phyloP scores from a whole-genome alignment of 139 green algal genomes.

The Auxenochlorella pyrenoidosa region DNA sequence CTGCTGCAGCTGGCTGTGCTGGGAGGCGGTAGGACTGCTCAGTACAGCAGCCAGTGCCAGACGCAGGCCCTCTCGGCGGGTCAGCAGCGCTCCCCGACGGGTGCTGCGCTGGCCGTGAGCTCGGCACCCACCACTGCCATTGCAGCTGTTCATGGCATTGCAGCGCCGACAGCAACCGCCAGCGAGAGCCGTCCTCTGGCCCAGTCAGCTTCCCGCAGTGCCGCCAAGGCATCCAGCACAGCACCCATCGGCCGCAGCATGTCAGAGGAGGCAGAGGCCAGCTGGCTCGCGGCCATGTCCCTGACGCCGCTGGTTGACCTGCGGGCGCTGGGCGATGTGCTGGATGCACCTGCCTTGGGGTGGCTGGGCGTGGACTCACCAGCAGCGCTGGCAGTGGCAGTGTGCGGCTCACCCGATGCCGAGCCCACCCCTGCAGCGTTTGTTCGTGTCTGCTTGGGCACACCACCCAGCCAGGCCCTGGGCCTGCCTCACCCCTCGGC shows the following conservation, averaged over 20 bases:
- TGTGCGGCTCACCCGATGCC: background rate
- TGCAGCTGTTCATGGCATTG: background rate
- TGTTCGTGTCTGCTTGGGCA: background rate
- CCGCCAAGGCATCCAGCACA: background rate
- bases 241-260: background rate
- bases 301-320: conserved; percentile 7
- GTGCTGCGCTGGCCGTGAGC: too few relatives aligned
- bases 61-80: too few relatives aligned
- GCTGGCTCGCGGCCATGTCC: background rate
- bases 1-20: too few relatives aligned
- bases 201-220: background rate
- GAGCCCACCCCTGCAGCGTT: background rate
- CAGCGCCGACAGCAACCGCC: background rate
- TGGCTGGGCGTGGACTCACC: background rate
- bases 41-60: too few relatives aligned
- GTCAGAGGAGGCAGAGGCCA: background rate
- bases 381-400: background rate
- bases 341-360: background rate
- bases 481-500: background rate
- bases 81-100: too few relatives aligned
- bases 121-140: too few relatives aligned
- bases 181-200: background rate
- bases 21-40: too few relatives aligned
- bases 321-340: background rate
- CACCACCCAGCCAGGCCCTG: background rate